Percentiles rank a stretch among this genome's conserved stretches.
phyloP scores from a whole-genome alignment of 768 basidiomycete genomes.

The Amanita molliuscula region DNA sequence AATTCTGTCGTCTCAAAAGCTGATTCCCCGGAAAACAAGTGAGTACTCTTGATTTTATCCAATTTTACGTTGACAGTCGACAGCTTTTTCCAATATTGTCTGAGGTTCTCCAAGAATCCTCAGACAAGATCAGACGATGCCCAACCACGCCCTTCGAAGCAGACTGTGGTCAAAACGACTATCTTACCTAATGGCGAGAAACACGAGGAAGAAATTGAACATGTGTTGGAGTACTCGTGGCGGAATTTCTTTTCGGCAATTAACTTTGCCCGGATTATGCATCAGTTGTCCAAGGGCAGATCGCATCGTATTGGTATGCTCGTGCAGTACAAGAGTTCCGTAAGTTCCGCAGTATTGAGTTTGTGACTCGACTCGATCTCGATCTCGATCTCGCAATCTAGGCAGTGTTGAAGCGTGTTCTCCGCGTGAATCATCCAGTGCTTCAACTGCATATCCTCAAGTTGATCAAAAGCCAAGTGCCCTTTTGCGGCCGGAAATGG shows the following conservation, averaged over 20 bases:
- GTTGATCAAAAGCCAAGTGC: slow-evolving; percentile 97
- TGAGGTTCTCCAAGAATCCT: slow-evolving; percentile 63
- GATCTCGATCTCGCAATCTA: slow-evolving; percentile 17
- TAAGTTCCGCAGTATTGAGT: slow-evolving; percentile 26
- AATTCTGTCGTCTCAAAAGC: slow-evolving; percentile 79
- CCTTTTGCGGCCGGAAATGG: slow-evolving; percentile 97
- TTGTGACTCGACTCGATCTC: neutral
- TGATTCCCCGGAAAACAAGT: slow-evolving; percentile 85
- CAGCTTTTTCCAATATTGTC: slow-evolving; percentile 96
- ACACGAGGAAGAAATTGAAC: slow-evolving; percentile 81
- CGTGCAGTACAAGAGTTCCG: slow-evolving; percentile 97
- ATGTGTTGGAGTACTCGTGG: slow-evolving; percentile 94
- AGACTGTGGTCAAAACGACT: slow-evolving; percentile 44
- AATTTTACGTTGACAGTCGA: neutral
- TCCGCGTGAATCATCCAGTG: slow-evolving; percentile 90
- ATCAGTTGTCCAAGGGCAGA: slow-evolving; percentile 91
- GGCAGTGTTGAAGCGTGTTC: slow-evolving; percentile 93
- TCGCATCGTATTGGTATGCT: slow-evolving; percentile 94
- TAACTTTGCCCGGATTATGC: slow-evolving; percentile 97
- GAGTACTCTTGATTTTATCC: slow-evolving; percentile 1
- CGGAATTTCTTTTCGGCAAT: slow-evolving; percentile 95
- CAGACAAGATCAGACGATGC: slow-evolving; percentile 56
- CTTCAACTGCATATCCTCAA: slow-evolving; percentile 92
- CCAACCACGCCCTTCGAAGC: slow-evolving; percentile 49
- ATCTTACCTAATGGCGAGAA: slow-evolving; percentile 63